phyloP scores from a whole-genome alignment of 2,329 filamentous ascomycete genomes.

The Trichoderma breve region DNA sequence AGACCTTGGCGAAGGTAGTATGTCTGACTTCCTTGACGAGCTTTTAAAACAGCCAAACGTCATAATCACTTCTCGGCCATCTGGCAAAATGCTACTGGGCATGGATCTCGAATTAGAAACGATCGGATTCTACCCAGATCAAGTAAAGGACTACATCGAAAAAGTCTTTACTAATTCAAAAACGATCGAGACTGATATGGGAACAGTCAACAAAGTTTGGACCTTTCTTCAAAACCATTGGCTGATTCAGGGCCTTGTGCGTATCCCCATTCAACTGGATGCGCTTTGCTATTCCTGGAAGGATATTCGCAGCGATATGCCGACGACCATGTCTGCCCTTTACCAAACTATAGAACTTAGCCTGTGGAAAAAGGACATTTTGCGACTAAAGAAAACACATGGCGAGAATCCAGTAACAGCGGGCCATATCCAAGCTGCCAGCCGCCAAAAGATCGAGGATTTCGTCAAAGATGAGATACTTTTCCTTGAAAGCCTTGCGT shows the following conservation, averaged over 20 bases:
- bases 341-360: neutral
- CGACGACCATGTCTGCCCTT: neutral
- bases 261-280: conserved; percentile 46
- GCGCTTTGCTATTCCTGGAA: conserved; percentile 42
- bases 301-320: conserved; percentile 14
- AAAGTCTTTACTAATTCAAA: neutral
- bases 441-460: neutral
- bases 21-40: conserved; percentile 27
- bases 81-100: conserved; percentile 19
- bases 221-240: conserved; percentile 34
- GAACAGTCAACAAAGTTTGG: conserved; percentile 26
- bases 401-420: neutral
- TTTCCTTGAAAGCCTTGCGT: neutral
- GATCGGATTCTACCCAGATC: conserved; percentile 38
- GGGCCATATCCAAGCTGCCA: neutral
- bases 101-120: conserved; percentile 40
- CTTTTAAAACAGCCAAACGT: conserved; percentile 36
- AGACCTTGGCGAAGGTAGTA: conserved; percentile 21
- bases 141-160: conserved; percentile 34
- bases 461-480: neutral
- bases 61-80: conserved; percentile 42
- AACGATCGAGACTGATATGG: neutral
- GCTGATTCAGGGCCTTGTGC: conserved; percentile 37
- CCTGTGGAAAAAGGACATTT: neutral
- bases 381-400: neutral